Evolutionary conservation across 306 rosid genomes (phyloP), one percentile per base, ranked within the genome.

Genomic region (Senna tora): DNA sequence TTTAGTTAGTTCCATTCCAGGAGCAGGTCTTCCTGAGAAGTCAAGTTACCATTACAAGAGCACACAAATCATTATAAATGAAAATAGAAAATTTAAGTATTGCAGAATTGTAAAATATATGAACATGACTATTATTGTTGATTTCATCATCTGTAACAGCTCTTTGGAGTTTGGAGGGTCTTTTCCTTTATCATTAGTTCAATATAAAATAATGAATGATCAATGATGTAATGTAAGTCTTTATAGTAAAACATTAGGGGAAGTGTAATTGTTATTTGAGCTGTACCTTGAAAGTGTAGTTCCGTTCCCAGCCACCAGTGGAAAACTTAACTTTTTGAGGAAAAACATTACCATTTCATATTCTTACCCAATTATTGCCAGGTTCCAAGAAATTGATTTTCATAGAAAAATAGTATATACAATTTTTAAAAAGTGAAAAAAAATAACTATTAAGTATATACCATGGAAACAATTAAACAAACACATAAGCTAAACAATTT

Each of bases 11-110:
- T 93, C 98, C 85, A 72, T 89, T 80, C 87, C 87, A 63, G 96
- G 96, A 45, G 94, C 85, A 34, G 98, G 97, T 83, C 95, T 89
- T 68, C 98, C 98, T 93, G 86, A 79, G 79, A 82, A 75, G 45
- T 75, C 30, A 63, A 47, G 65, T 47, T 5, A 49, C 13, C 11
- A 13, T 46, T 28, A 21, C n/a, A 19, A 49, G 42, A 6, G 56
- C 42, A 25, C 46, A 82, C 57, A 69, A 68, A 68, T 77, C 61
- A 52, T 13, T 14, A 5, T 54, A n/a, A 55, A 74, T 71, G 9
- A 73, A 71, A 34, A 36, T 49, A 65, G 60, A 65, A 43, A n/a
- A n/a, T n/a, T n/a, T n/a, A n/a, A n/a, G n/a, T n/a, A n/a, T n/a
- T n/a, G n/a, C n/a, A n/a, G n/a, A n/a, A n/a, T n/a, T n/a, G n/a